These are phyloP conservation scores for Phoma sp. DNA, from an alignment of 2,329 filamentous ascomycete genomes.

Conservation along the genomic window DNA sequence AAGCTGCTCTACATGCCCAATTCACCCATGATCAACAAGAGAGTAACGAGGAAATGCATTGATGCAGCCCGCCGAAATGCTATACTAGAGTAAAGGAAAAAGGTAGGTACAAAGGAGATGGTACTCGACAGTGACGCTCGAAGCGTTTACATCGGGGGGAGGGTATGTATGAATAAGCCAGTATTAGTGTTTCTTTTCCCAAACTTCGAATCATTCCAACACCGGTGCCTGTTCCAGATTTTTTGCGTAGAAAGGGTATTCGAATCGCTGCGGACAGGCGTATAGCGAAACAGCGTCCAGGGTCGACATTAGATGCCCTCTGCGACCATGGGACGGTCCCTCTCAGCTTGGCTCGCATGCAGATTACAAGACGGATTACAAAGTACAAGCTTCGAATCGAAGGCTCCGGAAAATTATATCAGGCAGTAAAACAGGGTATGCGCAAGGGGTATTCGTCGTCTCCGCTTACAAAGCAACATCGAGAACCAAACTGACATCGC, in stretches of 20 bases:
- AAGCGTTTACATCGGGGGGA: slow-evolving; percentile 22
- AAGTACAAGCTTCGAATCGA: slow-evolving; percentile 45
- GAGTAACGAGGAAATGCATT: slow-evolving; percentile 21
- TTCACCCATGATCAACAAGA: slow-evolving; percentile 17
- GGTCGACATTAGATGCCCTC: neutral
- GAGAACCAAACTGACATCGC: slow-evolving; percentile 95
- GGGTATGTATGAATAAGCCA: slow-evolving; percentile 36
- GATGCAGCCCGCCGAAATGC: slow-evolving; percentile 38
- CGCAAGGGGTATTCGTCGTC: slow-evolving; percentile 34
- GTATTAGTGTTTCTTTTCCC: slow-evolving; percentile 40
- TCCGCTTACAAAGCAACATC: slow-evolving; percentile 74
- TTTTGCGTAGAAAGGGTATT: slow-evolving; percentile 22
- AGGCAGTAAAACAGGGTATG: slow-evolving; percentile 33
- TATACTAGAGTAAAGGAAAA: slow-evolving; percentile 37
- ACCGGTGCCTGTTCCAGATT: slow-evolving; percentile 18
- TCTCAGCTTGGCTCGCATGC: slow-evolving; percentile 28
- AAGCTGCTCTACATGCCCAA: slow-evolving; percentile 11
- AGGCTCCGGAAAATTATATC: slow-evolving; percentile 26
- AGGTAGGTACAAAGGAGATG: slow-evolving; percentile 43
- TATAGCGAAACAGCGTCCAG: neutral
- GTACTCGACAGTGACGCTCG: slow-evolving; percentile 29
- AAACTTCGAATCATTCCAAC: slow-evolving; percentile 22
- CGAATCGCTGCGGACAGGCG: slow-evolving; percentile 10
- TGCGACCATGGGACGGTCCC: neutral
- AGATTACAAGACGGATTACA: slow-evolving; percentile 51